Conservation (phyloP, 495 filamentous ascomycete genomes). For the Hyaloscypha variabilis region DNA sequence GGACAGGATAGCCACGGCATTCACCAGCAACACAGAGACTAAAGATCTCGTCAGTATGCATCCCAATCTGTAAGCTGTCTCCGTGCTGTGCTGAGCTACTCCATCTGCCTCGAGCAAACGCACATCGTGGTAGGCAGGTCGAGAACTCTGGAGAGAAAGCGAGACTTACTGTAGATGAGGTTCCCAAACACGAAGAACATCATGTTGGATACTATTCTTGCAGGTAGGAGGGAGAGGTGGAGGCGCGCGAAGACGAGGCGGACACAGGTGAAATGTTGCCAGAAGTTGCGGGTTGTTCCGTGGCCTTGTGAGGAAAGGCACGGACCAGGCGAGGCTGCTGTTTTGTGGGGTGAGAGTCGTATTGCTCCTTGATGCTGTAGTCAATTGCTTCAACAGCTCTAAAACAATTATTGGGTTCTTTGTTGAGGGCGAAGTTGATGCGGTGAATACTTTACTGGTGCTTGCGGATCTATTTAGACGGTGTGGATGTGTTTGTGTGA, state of each 20-base stretch:
- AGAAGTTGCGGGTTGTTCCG: constrained; percentile 41
- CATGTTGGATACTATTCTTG: constrained; percentile 24
- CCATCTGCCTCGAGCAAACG: too few species aligned
- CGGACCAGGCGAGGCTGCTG: constrained; percentile 25
- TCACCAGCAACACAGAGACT: constrained; percentile 86
- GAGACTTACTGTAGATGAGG: constrained; percentile 32
- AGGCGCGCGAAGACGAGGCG: neutral
- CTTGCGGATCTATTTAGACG: too few species aligned
- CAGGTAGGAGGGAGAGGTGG: neutral
- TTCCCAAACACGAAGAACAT: constrained; percentile 36
- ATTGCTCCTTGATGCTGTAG: neutral
- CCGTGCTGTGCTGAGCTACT: neutral
- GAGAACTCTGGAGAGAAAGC: neutral
- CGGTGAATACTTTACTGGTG: too few species aligned
- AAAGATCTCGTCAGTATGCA: constrained; percentile 20
- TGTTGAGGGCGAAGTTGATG: too few species aligned
- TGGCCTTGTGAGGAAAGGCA: constrained; percentile 8
- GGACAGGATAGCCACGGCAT: constrained; percentile 92
- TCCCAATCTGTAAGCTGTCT: neutral
- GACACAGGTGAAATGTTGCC: constrained; percentile 20
- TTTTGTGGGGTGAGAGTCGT: neutral
- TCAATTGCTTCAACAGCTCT: neutral
- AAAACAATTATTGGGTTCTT: neutral
- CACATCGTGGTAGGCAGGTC: neutral
- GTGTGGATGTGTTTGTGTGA: neutral